phyloP scores from a whole-genome alignment of 2,329 filamentous ascomycete species.

The Ampelomyces quisqualis region DNA sequence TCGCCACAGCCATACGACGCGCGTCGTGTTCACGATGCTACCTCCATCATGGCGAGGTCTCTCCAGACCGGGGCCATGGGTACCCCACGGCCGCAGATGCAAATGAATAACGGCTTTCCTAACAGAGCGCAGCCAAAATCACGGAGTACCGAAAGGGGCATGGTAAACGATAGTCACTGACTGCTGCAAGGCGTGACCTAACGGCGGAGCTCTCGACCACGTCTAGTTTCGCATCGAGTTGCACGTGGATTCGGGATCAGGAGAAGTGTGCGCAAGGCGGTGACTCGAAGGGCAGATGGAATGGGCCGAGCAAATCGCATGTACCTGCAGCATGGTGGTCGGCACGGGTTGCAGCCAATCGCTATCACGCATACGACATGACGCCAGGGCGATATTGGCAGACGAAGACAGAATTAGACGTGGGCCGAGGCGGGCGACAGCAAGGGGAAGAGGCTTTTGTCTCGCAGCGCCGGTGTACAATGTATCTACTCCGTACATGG shows the following conservation, averaged over 20 bases:
- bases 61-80: slow-evolving; percentile 14
- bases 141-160: too few species aligned
- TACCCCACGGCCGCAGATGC: slow-evolving; percentile 5
- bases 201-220: slow-evolving; percentile 28
- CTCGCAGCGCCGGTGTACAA: too few species aligned
- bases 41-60: slow-evolving; percentile 1
- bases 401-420: too few species aligned
- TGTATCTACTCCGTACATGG: too few species aligned
- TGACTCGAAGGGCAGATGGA: slow-evolving; percentile 20
- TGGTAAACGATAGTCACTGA: too few species aligned
- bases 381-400: too few species aligned
- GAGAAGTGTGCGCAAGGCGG: slow-evolving; percentile 16
- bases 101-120: too few species aligned
- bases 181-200: too few species aligned
- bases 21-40: slow-evolving; percentile 21
- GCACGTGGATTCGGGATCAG: slow-evolving; percentile 31
- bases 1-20: slow-evolving; percentile 32
- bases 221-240: slow-evolving; percentile 26
- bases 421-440: slow-evolving; percentile 11
- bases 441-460: slow-evolving; percentile 12
- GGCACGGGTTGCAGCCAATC: slow-evolving; percentile 23
- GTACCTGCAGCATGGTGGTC: slow-evolving; percentile 12
- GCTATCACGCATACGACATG: slow-evolving; percentile 20
- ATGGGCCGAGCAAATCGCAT: slow-evolving; percentile 14
- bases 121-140: too few species aligned